Percentiles rank a stretch among this genome's conserved stretches.
phyloP scores from a whole-genome alignment of 768 basidiomycete genomes.

The Boletus bicolor region DNA sequence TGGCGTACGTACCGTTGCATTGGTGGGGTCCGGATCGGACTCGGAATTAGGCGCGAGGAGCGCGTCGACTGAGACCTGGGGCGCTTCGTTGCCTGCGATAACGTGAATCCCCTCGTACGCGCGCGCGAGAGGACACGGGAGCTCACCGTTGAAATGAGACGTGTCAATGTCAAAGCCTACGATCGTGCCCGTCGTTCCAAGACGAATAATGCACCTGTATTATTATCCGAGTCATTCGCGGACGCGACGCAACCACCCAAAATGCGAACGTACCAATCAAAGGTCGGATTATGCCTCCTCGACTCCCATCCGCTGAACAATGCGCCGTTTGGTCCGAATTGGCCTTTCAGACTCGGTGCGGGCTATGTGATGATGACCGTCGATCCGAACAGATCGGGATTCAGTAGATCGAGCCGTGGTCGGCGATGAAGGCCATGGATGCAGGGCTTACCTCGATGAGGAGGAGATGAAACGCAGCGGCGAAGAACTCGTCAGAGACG shows the following conservation, averaged over 20 bases:
- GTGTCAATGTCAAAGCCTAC: constrained; percentile 93
- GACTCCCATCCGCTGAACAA: constrained; percentile 94
- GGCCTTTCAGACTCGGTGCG: constrained; percentile 86
- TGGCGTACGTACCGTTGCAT: constrained; percentile 48
- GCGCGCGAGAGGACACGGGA: constrained; percentile 1
- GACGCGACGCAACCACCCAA: neutral
- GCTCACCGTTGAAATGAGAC: constrained; percentile 82
- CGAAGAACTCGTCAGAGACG: constrained; percentile 97
- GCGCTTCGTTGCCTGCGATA: constrained; percentile 75
- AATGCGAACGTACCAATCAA: constrained; percentile 69
- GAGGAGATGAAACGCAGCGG: constrained; percentile 77
- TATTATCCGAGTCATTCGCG: neutral
- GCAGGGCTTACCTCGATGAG: constrained; percentile 62
- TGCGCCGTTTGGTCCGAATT: constrained; percentile 94
- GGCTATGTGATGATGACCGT: constrained; percentile 47
- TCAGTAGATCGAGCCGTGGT: neutral
- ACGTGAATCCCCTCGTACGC: too few species aligned
- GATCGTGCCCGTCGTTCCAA: constrained; percentile 74
- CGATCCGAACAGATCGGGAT: neutral
- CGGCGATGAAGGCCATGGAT: neutral
- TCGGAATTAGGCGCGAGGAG: constrained; percentile 43
- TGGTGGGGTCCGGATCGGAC: constrained; percentile 41
- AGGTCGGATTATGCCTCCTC: constrained; percentile 79
- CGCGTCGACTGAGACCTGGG: constrained; percentile 72
- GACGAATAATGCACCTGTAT: constrained; percentile 81